Evolutionary conservation across 2,329 filamentous ascomycete genomes (phyloP).

Genomic region (Botryotinia calthae): DNA sequence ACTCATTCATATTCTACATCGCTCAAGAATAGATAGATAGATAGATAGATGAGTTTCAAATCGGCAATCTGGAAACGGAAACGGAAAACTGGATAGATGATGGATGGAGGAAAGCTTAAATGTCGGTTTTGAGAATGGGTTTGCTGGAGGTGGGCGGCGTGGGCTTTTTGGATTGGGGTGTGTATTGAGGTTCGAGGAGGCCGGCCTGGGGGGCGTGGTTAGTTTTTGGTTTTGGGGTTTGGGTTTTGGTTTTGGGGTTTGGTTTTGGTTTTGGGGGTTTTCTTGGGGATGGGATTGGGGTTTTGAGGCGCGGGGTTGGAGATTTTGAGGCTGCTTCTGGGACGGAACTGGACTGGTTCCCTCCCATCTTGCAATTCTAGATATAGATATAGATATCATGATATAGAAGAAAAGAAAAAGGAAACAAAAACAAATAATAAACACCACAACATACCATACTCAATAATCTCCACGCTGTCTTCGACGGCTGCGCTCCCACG

Average conservation of each 20-base stretch:
- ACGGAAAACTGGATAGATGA: no score
- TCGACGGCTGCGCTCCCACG: constrained; percentile 91
- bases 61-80: no score
- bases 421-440: no score
- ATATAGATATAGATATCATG: no score
- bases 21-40: no score
- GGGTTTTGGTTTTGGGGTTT: not conserved
- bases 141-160: not conserved
- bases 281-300: no score
- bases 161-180: not conserved
- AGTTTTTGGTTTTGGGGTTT: no score
- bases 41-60: no score
- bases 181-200: constrained; percentile 9
- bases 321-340: no score
- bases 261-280: not conserved
- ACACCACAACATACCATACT: constrained; percentile 68
- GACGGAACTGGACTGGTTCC: no score
- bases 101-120: not conserved
- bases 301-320: not conserved
- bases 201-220: not conserved
- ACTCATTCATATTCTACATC: no score
- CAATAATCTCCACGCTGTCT: constrained; percentile 83
- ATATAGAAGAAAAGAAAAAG: not conserved
- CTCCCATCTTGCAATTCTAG: no score
- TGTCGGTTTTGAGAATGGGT: not conserved